Conservation (phyloP, 805 yeast species). For the Candida andamanensis region DNA sequence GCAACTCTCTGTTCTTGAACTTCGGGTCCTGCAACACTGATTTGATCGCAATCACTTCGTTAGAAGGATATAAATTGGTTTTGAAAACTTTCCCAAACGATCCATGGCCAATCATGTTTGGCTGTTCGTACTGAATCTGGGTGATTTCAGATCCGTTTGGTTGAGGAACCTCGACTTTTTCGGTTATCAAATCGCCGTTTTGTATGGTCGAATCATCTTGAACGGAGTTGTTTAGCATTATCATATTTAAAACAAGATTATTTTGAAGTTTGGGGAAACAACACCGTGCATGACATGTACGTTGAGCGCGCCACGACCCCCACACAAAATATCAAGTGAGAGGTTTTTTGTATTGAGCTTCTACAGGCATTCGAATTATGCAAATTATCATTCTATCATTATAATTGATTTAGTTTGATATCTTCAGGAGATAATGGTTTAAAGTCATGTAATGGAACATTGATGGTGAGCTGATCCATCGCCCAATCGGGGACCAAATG, state of each 20-base stretch:
- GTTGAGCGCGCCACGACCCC: too few species aligned
- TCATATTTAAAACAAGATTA: too few species aligned
- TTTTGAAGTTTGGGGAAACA: too few species aligned
- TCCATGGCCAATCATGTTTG: slow-evolving; percentile 95
- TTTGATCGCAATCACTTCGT: slow-evolving; percentile 85
- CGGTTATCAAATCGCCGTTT: too few species aligned
- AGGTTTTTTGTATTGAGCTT: too few species aligned
- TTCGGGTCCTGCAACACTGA: slow-evolving; percentile 94
- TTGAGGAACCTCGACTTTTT: too few species aligned
- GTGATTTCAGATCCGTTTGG: too few species aligned
- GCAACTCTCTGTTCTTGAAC: slow-evolving; percentile 90
- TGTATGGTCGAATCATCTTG: too few species aligned
- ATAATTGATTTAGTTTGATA: slow-evolving; percentile 7
- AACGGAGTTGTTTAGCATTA: too few species aligned
- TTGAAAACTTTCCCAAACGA: slow-evolving; percentile 97
- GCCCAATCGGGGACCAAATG: slow-evolving; percentile 40
- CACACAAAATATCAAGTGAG: too few species aligned
- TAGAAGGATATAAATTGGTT: slow-evolving; percentile 57
- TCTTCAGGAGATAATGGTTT: slow-evolving; percentile 10
- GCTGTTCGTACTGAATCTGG: slow-evolving; percentile 68
- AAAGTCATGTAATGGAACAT: slow-evolving; percentile 10
- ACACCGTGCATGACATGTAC: too few species aligned
- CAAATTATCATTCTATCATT: slow-evolving; percentile 2
- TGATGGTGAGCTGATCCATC: slow-evolving; percentile 9
- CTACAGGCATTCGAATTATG: too few species aligned